phyloP scores from a whole-genome alignment of 495 filamentous ascomycete genomes.

The Hamigera avellanea region DNA sequence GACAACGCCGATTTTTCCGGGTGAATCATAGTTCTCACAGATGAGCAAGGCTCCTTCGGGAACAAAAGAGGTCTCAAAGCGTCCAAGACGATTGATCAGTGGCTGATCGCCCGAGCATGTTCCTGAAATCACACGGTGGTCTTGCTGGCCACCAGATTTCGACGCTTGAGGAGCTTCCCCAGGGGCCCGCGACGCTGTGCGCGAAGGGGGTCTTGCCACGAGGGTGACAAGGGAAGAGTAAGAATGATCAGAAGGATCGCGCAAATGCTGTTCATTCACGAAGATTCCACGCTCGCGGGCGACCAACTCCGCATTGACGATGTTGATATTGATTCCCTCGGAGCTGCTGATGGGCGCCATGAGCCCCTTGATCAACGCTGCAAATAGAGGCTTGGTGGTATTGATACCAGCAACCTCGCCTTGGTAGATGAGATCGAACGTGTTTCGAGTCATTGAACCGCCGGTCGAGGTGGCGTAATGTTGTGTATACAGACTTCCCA shows the following conservation, averaged over 20 bases:
- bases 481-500: constrained; percentile 60
- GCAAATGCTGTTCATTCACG: constrained; percentile 50
- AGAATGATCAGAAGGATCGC: constrained; percentile 35
- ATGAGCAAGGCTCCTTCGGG: constrained; percentile 55
- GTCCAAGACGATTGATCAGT: constrained; percentile 53
- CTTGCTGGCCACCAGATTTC: constrained; percentile 2
- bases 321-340: constrained; percentile 55
- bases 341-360: constrained; percentile 44
- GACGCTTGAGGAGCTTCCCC: constrained; percentile 7
- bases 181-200: constrained; percentile 11
- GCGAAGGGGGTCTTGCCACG: constrained; percentile 24
- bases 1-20: constrained; percentile 63
- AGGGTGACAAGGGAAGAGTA: constrained; percentile 55
- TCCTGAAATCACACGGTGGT: constrained; percentile 50
- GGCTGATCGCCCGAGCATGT: constrained; percentile 46
- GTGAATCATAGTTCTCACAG: constrained; percentile 59
- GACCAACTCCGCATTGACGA: constrained; percentile 60
- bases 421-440: constrained; percentile 59
- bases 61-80: constrained; percentile 51
- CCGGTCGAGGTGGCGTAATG: constrained; percentile 37
- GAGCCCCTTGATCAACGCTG: constrained; percentile 58
- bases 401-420: constrained; percentile 49
- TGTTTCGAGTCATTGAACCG: constrained; percentile 31
- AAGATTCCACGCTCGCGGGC: constrained; percentile 57
- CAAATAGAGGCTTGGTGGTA: constrained; percentile 59